phyloP scores from a whole-genome alignment of 1,284 basidiomycete genomes.

The Ustilago loliicola region DNA sequence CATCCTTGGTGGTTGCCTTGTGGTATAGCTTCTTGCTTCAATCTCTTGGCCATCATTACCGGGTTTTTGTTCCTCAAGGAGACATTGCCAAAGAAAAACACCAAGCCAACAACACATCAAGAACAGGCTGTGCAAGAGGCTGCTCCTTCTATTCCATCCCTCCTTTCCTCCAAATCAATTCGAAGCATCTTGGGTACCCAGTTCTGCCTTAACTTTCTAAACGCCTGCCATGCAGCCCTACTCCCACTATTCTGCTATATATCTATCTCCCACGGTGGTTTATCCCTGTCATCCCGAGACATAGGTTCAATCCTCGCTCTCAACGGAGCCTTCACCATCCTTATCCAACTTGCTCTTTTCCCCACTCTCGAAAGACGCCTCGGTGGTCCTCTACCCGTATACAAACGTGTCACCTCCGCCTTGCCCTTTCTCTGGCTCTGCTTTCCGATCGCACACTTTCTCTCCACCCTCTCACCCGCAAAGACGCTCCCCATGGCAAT shows the following conservation, averaged over 20 bases:
- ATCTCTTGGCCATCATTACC: slow-evolving; percentile 62
- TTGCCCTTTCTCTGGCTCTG: slow-evolving; percentile 48
- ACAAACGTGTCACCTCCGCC: slow-evolving; percentile 32
- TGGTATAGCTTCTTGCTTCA: slow-evolving; percentile 65
- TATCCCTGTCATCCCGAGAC: slow-evolving; percentile 40
- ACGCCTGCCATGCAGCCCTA: slow-evolving; percentile 53
- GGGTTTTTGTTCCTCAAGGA: slow-evolving; percentile 70
- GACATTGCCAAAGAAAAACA: slow-evolving; percentile 51
- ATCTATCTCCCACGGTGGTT: slow-evolving; percentile 42
- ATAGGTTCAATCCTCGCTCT: slow-evolving; percentile 56
- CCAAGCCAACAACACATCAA: not conserved
- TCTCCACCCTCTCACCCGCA: slow-evolving; percentile 13
- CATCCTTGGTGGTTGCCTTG: slow-evolving; percentile 71
- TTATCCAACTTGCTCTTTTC: slow-evolving; percentile 54
- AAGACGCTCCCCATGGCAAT: slow-evolving; percentile 24
- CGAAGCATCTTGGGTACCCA: slow-evolving; percentile 59
- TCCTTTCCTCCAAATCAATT: slow-evolving; percentile 25
- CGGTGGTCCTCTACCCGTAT: slow-evolving; percentile 47
- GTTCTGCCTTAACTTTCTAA: slow-evolving; percentile 53
- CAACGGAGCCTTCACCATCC: slow-evolving; percentile 50
- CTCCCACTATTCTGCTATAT: slow-evolving; percentile 60
- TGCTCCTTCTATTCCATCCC: slow-evolving; percentile 24
- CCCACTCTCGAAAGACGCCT: slow-evolving; percentile 44
- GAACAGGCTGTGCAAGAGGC: not conserved
- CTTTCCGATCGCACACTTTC: slow-evolving; percentile 51